These are phyloP conservation scores for Sporothrix globosa DNA, from an alignment of 2,329 filamentous ascomycete genomes.

Conservation along the genomic window DNA sequence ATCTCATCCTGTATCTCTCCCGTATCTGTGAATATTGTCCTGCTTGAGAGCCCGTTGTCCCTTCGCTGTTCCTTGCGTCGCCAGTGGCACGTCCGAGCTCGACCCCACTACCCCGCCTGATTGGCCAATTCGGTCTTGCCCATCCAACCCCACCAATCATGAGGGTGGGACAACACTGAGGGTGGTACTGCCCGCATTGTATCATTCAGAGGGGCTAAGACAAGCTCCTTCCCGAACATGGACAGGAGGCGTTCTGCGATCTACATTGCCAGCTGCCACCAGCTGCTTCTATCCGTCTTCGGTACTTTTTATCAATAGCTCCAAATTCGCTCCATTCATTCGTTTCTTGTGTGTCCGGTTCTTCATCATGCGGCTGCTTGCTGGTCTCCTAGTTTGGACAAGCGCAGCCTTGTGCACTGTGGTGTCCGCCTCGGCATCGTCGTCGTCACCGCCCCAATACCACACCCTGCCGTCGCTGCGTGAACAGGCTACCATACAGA, in stretches of 20 bases:
- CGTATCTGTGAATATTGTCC: conserved; percentile 14
- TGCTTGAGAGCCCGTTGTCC: not conserved
- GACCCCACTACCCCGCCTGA: conserved; percentile 2
- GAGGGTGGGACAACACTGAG: conserved; percentile 18
- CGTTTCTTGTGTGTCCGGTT: not conserved
- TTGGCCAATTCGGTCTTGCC: conserved; percentile 21
- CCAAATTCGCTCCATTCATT: not conserved
- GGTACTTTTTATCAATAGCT: not conserved
- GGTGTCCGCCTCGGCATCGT: not conserved
- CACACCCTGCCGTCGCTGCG: conserved; percentile 49
- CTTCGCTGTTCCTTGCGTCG: not conserved
- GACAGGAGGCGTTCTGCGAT: not conserved
- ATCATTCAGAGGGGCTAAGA: not conserved
- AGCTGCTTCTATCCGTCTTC: conserved; percentile 4
- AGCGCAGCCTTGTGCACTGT: conserved; percentile 2
- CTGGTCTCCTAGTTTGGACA: conserved; percentile 22
- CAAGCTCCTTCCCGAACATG: conserved; percentile 21
- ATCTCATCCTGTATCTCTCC: not conserved
- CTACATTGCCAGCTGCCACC: conserved; percentile 16
- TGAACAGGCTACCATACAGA: conserved; percentile 50
- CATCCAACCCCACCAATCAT: conserved; percentile 29
- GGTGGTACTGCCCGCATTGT: not conserved
- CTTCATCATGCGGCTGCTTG: conserved; percentile 12
- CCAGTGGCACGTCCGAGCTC: not conserved
- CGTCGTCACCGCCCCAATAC: conserved; percentile 37